phyloP scores from a whole-genome alignment of 768 basidiomycete genomes.

The Boletus edulis region DNA sequence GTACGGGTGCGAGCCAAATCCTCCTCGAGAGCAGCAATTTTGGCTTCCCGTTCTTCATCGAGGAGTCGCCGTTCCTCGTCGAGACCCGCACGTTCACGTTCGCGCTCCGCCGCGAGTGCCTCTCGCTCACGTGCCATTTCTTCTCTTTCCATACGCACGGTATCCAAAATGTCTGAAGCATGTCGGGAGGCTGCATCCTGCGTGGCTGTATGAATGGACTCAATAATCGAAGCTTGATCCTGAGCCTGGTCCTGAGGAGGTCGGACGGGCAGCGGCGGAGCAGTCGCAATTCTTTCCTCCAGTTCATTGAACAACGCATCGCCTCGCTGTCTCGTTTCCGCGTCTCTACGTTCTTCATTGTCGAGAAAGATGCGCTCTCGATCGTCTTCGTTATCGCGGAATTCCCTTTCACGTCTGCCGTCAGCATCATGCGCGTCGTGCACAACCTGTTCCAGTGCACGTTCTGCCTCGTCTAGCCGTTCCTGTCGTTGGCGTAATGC shows the following conservation, averaged over 20 bases:
- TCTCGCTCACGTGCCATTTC: constrained; percentile 56
- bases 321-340: constrained; percentile 46
- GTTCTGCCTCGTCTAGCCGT: constrained; percentile 55
- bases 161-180: constrained; percentile 56
- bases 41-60: constrained; percentile 49
- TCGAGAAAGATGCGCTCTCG: constrained; percentile 60
- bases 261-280: constrained; percentile 21
- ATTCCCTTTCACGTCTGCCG: constrained; percentile 60
- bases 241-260: constrained; percentile 13
- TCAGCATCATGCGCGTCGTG: constrained; percentile 58
- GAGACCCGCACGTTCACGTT: constrained; percentile 45
- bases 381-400: constrained; percentile 62
- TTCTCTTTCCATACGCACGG: constrained; percentile 57
- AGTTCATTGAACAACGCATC: constrained; percentile 25
- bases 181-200: constrained; percentile 56
- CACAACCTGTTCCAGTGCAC: constrained; percentile 46
- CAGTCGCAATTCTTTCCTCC: constrained; percentile 27
- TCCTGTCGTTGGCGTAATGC: constrained; percentile 47
- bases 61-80: constrained; percentile 47
- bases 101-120: constrained; percentile 51
- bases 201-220: constrained; percentile 41
- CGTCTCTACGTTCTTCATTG: constrained; percentile 54
- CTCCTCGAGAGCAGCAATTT: constrained; percentile 60
- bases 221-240: constrained; percentile 34
- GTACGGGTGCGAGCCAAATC: constrained; percentile 55